These are phyloP conservation scores for Leucosporidium yakuticum DNA, from an alignment of 768 basidiomycete species.

Conservation along the genomic window DNA sequence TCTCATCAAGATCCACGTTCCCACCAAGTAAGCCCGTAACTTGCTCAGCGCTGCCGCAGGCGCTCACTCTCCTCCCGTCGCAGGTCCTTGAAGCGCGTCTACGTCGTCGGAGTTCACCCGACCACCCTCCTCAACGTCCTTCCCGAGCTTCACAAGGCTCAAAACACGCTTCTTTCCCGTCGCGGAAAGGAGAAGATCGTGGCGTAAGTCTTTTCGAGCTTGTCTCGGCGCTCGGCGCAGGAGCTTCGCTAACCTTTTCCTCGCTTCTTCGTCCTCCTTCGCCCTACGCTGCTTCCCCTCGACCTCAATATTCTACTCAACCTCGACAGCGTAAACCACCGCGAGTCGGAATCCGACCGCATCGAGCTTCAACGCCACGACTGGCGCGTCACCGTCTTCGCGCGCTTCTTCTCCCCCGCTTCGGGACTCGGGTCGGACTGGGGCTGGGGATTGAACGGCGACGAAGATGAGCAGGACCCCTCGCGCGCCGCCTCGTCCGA, in stretches of 20 bases:
- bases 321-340: neutral
- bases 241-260: neutral
- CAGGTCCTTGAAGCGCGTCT: neutral
- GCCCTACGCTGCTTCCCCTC: neutral
- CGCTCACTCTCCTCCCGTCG: too few species aligned
- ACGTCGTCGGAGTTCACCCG: conserved; percentile 8
- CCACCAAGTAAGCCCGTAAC: too few species aligned
- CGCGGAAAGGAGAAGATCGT: neutral
- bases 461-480: neutral
- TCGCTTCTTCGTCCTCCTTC: neutral
- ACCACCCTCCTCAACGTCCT: neutral
- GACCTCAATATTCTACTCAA: neutral
- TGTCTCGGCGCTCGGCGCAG: too few species aligned
- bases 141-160: neutral
- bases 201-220: neutral
- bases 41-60: too few species aligned
- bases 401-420: conserved; percentile 2
- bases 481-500: neutral
- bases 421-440: conserved; percentile 9
- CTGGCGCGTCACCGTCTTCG: conserved; percentile 12
- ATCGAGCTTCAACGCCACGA: neutral
- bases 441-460: neutral
- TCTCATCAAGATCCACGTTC: neutral
- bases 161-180: neutral
- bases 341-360: conserved; percentile 11